Percentiles rank a stretch among this genome's conserved stretches.
Evolutionary conservation across 352 stramenopile species (phyloP).

Genomic region (Globisporangium perplexum): DNA sequence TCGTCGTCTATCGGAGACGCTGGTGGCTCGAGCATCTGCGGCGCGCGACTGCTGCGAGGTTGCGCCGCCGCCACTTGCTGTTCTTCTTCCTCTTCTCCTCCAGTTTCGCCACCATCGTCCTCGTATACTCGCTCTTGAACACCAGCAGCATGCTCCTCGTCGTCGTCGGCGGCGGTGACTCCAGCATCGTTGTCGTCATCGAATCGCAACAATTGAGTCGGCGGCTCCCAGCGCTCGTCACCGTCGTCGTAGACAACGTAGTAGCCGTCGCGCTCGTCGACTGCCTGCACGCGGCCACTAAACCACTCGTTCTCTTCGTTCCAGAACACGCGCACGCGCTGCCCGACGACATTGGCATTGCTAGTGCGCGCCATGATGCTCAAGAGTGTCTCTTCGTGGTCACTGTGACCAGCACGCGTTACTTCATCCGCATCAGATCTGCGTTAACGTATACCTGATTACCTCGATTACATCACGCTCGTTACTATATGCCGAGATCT

Average conservation of each 20-base stretch:
- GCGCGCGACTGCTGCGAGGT: background rate
- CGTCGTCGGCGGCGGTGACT: background rate
- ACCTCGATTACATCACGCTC: too few species aligned
- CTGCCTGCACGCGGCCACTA: conserved; percentile 36
- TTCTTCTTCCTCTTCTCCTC: background rate
- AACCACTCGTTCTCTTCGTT: conserved; percentile 73
- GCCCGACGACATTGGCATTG: conserved; percentile 21
- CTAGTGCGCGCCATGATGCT: too few species aligned
- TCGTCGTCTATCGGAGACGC: conserved; percentile 22
- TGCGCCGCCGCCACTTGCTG: background rate
- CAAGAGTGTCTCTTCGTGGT: too few species aligned
- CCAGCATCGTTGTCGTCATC: conserved; percentile 11
- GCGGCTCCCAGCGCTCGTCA: conserved; percentile 68
- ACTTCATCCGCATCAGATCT: too few species aligned
- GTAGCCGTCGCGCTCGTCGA: conserved; percentile 32
- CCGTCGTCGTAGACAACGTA: conserved; percentile 80
- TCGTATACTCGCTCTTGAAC: background rate
- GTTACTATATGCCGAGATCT: too few species aligned
- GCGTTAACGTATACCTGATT: too few species aligned
- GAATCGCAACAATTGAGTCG: conserved; percentile 29
- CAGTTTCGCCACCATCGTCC: conserved; percentile 1
- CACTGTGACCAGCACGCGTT: too few species aligned
- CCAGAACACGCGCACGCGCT: conserved; percentile 72
- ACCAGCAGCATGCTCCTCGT: background rate
- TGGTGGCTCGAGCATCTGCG: conserved; percentile 40